phyloP scores from a whole-genome alignment of 768 basidiomycete genomes.

The Russula sp. region DNA sequence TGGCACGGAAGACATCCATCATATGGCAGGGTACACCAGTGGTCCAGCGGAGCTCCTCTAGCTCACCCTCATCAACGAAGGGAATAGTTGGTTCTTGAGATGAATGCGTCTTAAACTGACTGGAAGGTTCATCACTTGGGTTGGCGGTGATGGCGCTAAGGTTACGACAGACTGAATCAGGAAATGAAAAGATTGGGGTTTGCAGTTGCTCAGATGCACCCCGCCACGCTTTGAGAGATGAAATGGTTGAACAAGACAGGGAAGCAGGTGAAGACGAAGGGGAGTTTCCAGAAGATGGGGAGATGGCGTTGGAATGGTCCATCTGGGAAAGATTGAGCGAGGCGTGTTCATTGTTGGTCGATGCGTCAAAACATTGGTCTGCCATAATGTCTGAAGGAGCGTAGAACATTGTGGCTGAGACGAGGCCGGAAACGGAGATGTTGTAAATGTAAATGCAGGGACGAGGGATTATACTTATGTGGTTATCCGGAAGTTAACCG shows the following conservation, averaged over 20 bases:
- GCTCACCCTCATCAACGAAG: not conserved
- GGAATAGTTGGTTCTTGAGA: not conserved
- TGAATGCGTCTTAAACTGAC: not conserved
- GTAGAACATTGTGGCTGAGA: slow-evolving; percentile 7
- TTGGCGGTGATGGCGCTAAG: not conserved
- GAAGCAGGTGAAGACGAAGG: slow-evolving; percentile 11
- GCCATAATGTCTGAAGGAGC: not conserved
- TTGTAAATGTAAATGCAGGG: slow-evolving; percentile 3
- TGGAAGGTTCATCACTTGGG: not conserved
- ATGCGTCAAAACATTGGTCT: not conserved
- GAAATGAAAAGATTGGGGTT: slow-evolving; percentile 3
- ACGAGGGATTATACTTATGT: not conserved
- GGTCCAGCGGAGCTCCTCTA: slow-evolving; percentile 12
- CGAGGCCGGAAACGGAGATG: not conserved
- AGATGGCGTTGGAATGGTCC: not conserved
- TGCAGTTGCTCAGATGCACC: not conserved
- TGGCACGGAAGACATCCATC: slow-evolving; percentile 21
- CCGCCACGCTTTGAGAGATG: slow-evolving; percentile 7
- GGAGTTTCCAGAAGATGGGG: not conserved
- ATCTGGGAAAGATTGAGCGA: slow-evolving; percentile 6
- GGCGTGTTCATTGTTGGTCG: not conserved
- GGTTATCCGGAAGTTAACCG: slow-evolving; percentile 8
- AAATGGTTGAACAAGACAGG: slow-evolving; percentile 6
- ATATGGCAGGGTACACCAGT: slow-evolving; percentile 17
- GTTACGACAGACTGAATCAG: not conserved